Conservation (phyloP, 192 early-diverging fungal species). For the Coemansia sp. region DNA sequence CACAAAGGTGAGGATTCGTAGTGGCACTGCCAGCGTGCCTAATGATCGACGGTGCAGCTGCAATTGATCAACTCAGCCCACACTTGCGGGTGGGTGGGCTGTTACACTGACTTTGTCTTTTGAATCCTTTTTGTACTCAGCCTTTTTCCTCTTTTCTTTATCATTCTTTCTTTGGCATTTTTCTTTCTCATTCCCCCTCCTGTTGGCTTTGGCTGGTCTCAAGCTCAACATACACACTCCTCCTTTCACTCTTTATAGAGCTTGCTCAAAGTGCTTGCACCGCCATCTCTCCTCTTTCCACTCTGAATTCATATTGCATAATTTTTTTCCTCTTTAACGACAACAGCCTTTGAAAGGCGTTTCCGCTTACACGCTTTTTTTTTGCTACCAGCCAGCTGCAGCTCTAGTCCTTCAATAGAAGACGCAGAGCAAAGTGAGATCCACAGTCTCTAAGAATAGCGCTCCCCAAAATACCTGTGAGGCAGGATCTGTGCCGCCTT, state of each 20-base stretch:
- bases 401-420: not conserved
- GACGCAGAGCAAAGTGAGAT: not conserved
- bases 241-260: not conserved
- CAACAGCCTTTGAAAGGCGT: conserved; percentile 5
- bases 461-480: not conserved
- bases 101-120: not conserved
- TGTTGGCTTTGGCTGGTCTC: conserved; percentile 10
- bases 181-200: not conserved
- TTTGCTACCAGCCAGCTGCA: not conserved
- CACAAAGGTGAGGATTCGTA: not conserved
- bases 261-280: not conserved
- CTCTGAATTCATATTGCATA: conserved; percentile 1
- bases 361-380: not conserved
- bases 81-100: conserved; percentile 2
- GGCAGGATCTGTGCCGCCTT: conserved; percentile 6
- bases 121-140: conserved; percentile 7
- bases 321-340: not conserved
- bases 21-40: not conserved
- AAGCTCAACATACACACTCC: not conserved
- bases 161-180: conserved; percentile 12
- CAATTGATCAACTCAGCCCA: conserved; percentile 1
- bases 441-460: not conserved
- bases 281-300: conserved; percentile 4
- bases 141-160: conserved; percentile 3
- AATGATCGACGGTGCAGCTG: not conserved